Evolutionary conservation across 164 flowering plant genomes (phyloP).

Genomic region (Magnolia sinica): DNA sequence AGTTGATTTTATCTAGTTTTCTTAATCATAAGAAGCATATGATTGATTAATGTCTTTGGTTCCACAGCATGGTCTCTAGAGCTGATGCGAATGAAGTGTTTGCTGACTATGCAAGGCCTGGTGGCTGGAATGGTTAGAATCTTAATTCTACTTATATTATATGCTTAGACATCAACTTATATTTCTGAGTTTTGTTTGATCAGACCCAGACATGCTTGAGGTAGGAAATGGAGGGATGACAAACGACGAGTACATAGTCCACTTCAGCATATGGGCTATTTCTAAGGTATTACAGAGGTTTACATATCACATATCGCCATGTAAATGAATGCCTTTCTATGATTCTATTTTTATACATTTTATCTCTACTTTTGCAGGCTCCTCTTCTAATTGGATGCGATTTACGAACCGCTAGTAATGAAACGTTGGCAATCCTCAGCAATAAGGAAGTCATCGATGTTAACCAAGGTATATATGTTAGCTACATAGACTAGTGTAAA

Average conservation of each 20-base stretch:
- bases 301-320: too few relatives aligned
- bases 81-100: conserved; percentile 67
- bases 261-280: conserved; percentile 89
- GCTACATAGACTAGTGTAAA: too few relatives aligned
- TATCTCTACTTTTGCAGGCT: conserved; percentile 36
- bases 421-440: conserved; percentile 41
- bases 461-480: conserved; percentile 51
- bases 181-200: neutral
- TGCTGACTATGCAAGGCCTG: conserved; percentile 76
- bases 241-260: conserved; percentile 64
- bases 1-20: neutral
- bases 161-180: neutral
- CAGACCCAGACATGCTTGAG: conserved; percentile 92
- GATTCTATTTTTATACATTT: neutral
- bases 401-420: conserved; percentile 40
- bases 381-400: conserved; percentile 78
- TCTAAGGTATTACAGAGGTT: conserved; percentile 41
- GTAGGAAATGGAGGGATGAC: conserved; percentile 92
- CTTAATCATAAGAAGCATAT: neutral
- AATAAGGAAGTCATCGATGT: conserved; percentile 73
- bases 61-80: conserved; percentile 45
- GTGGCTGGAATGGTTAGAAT: conserved; percentile 73
- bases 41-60: neutral
- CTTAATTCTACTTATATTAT: neutral
- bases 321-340: neutral